Evolutionary conservation across 257 asterid genomes (phyloP).

Genomic region (Jacaranda copaia): DNA sequence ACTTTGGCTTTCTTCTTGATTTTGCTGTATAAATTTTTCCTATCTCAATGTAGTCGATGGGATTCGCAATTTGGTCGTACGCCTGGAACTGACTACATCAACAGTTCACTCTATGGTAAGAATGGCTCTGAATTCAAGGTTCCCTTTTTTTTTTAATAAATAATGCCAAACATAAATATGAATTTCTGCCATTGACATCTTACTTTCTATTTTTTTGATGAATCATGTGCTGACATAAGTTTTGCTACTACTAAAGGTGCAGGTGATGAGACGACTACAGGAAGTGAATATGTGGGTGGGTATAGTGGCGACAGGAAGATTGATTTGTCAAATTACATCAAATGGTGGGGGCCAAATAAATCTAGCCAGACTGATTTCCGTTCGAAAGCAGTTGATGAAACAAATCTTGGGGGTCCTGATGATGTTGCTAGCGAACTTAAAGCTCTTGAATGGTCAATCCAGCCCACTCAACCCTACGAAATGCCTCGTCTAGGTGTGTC

Average conservation of each 20-base stretch:
- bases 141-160: neutral
- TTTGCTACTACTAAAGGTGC: conserved; percentile 43
- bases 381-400: conserved; percentile 68
- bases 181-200: neutral
- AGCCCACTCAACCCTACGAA: conserved; percentile 90
- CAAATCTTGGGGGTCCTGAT: conserved; percentile 61
- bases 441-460: conserved; percentile 60
- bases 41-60: conserved; percentile 67
- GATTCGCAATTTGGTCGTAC: conserved; percentile 77
- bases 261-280: conserved; percentile 73
- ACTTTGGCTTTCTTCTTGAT: conserved; percentile 16
- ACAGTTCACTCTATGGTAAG: conserved; percentile 71
- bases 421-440: conserved; percentile 75
- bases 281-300: conserved; percentile 68
- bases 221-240: conserved; percentile 32
- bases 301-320: conserved; percentile 81
- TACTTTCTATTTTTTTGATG: conserved; percentile 19
- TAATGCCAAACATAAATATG: neutral
- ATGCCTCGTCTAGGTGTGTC: conserved; percentile 85
- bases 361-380: conserved; percentile 66
- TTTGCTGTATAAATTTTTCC: conserved; percentile 28
- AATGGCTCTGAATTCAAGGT: conserved; percentile 21
- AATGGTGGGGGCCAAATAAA: conserved; percentile 93
- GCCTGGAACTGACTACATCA: conserved; percentile 72
- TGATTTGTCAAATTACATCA: conserved; percentile 87